Evolutionary conservation across 192 early-diverging fungal species (phyloP), one percentile per base, ranked within the genome.

Genomic region (Gamsiella multidivaricata): DNA sequence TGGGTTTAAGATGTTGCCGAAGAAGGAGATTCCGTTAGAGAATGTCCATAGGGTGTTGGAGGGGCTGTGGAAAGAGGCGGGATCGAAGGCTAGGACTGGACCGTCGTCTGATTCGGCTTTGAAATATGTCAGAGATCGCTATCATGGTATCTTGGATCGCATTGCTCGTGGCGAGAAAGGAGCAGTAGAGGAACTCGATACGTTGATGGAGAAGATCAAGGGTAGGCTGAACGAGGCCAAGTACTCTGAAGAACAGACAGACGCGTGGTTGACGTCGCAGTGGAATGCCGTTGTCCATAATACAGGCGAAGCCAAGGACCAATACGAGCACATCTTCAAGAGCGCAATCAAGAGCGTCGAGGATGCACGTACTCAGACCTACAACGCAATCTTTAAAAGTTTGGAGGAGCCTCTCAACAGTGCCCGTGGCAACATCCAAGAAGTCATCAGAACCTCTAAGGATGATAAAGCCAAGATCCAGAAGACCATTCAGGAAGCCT

Each of bases 191-290:
- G 72, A 76, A n/a, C 39, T 76, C 12, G 58, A 76, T 22, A 45
- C 64, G 0, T 6, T 76, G 5, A 23, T 9, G 8, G 72, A 76
- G 28, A 76, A 67, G 34, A 17, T 76, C 34, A 61, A 67, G 59
- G 49, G n/a, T 9, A 67, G 56, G 33, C 22, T 76, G n/a, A 54
- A 76, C 45, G 64, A 76, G 59, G 72, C 72, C 64, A 62, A 76
- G 56, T 76, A 76, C 29, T n/a, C 18, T 26, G 72, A 76, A 53
- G 72, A 76, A 22, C 72, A 76, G 65, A 67, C 58, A 2, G 72
- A 76, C 10, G 31, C 72, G 8, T 76, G 72, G 72, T 29, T 76
- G 58, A 62, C 45, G 10, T 45, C 72, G 14, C 72, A 76, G 47
- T 76, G 72, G 72, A 76, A 76, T 29, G 50, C 72, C 17, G 59